Base-by-base conservation (phyloP, 129 eudicot genomes). In the Daucus carota region DNA sequence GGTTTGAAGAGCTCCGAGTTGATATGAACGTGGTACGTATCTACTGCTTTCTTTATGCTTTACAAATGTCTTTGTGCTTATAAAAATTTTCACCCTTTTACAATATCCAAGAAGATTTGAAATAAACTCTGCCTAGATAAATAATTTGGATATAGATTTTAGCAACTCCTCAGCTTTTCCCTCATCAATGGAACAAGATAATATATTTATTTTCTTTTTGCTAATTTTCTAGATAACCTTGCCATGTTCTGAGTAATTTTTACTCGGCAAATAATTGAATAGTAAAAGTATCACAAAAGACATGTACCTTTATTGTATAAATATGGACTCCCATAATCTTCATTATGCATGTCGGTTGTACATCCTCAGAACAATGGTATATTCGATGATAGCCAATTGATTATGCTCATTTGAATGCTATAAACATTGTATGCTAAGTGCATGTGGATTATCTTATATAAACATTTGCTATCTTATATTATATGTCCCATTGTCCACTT, bases 1-100 rank as follows among this genome's bases (percentile, higher is more conserved):
- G 99, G 99, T 94, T 94, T 74, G 99, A 94, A 86, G 97, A 94
- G 83, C 89, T 94, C 33, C 96, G 93, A 70, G 99, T 88, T 77
- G 99, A 94, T 80, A 94, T 94, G 97, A 94, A 91, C 75, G 87
- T 88, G 90, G 99, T 94, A 83, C 3, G 90, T 74, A 67, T 29
- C 31, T 44, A 77, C 46, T 20, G 46, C 47, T 36, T 31, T 11
- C 20, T 69, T 34, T 11, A 3, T 10, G 45, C 12, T 11, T 69
- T 33, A 69, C 7, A 66, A 14, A 28, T 60, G 36, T 12, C 17
- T 1, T 13, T 12, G 1, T 12, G 36, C 67, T n/a, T 59, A n/a
- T 28, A 7, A n/a, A n/a, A n/a, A n/a, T 59, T 17, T 8, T 3
- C 32, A 59, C 16, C 68, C 68, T 10, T 60, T 60, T 28, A 52